Evolutionary conservation across 2,329 filamentous ascomycete species (phyloP).

Genomic region (Cladosporium colombiae): DNA sequence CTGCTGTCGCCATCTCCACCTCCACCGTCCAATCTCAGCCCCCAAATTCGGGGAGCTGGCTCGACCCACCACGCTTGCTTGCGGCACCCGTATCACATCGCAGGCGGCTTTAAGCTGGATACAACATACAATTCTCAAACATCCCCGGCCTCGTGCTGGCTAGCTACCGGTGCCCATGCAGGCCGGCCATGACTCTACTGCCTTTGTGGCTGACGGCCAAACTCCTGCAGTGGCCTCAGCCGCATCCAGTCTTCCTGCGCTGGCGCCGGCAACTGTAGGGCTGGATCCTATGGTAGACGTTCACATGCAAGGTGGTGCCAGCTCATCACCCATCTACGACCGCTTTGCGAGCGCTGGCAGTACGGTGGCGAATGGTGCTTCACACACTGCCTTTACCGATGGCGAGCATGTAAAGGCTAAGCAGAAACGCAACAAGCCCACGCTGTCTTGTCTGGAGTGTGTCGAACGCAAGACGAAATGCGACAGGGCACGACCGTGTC

Average conservation of each 20-base stretch:
- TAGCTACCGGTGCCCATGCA: slow-evolving; percentile 4
- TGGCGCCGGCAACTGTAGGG: slow-evolving; percentile 11
- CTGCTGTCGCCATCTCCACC: not conserved
- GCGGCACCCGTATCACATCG: slow-evolving; percentile 3
- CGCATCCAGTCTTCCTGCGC: slow-evolving; percentile 5
- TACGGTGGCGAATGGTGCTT: not conserved
- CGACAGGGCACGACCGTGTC: slow-evolving; percentile 66
- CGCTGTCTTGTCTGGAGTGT: slow-evolving; percentile 75
- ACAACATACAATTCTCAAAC: slow-evolving; percentile 4
- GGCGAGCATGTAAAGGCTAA: slow-evolving; percentile 43
- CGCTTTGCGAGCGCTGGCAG: not conserved
- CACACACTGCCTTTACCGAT: not conserved
- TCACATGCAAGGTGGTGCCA: not conserved
- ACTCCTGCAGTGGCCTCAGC: not conserved
- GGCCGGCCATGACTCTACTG: slow-evolving; percentile 3
- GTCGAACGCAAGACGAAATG: slow-evolving; percentile 86
- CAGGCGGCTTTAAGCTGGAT: slow-evolving; percentile 19
- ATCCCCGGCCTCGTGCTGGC: slow-evolving; percentile 8
- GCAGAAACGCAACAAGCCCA: slow-evolving; percentile 83
- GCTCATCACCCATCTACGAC: not conserved
- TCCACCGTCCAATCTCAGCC: slow-evolving; percentile 1
- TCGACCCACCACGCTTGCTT: not conserved
- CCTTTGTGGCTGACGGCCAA: slow-evolving; percentile 11
- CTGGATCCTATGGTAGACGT: slow-evolving; percentile 1
- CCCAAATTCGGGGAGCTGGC: not conserved